These are phyloP conservation scores for Claviceps paspali DNA, from an alignment of 2,329 filamentous ascomycete species.

Conservation along the genomic window DNA sequence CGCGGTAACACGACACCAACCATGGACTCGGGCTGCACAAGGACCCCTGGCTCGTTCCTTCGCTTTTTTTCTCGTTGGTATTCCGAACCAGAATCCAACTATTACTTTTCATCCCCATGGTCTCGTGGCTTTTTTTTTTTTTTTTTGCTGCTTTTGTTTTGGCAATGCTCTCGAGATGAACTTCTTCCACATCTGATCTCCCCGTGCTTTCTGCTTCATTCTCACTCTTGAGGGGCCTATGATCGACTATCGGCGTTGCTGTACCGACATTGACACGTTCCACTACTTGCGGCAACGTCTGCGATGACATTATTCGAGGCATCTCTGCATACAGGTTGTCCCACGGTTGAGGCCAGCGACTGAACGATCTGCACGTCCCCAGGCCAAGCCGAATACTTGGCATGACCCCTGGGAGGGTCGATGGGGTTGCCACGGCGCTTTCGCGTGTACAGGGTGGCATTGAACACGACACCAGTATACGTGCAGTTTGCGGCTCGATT, in stretches of 20 bases:
- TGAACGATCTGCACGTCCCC: slow-evolving; percentile 42
- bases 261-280: slow-evolving; percentile 25
- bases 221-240: too few species aligned
- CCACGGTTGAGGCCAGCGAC: slow-evolving; percentile 22
- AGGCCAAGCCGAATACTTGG: slow-evolving; percentile 30
- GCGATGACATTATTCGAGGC: slow-evolving; percentile 20
- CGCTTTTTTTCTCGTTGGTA: too few species aligned
- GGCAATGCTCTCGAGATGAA: too few species aligned
- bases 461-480: slow-evolving; percentile 39
- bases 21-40: too few species aligned
- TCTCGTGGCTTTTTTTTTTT: too few species aligned
- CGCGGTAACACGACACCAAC: too few species aligned
- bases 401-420: slow-evolving; percentile 4
- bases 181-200: too few species aligned
- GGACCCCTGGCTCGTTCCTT: too few species aligned
- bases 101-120: too few species aligned
- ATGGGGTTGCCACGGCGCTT: slow-evolving; percentile 13
- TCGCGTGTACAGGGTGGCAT: slow-evolving; percentile 45
- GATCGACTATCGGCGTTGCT: too few species aligned
- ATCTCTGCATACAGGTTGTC: slow-evolving; percentile 39
- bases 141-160: too few species aligned
- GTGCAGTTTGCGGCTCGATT: slow-evolving; percentile 37
- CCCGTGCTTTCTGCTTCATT: not conserved
- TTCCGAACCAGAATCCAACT: too few species aligned
- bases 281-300: slow-evolving; percentile 19